Conservation (phyloP, 1,284 basidiomycete genomes). For the Mycena citricolor region DNA sequence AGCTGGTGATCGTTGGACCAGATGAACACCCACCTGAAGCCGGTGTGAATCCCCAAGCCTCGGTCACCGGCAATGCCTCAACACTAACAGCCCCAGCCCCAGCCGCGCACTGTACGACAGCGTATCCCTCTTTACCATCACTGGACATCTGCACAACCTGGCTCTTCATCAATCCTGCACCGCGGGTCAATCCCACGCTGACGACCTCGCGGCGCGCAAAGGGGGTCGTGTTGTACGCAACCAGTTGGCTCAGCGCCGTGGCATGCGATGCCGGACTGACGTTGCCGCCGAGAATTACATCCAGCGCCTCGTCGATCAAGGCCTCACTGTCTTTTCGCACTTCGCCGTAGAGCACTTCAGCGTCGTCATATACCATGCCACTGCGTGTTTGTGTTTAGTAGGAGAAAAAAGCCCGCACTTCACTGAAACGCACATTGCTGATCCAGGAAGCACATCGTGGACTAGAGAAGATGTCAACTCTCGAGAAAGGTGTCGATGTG, state of each 20-base stretch:
- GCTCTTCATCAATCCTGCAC: constrained; percentile 41
- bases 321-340: constrained; percentile 66
- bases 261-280: constrained; percentile 37
- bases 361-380: constrained; percentile 94
- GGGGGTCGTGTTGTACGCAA: constrained; percentile 79
- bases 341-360: constrained; percentile 82
- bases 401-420: not conserved
- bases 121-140: constrained; percentile 65
- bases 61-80: constrained; percentile 34
- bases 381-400: constrained; percentile 34
- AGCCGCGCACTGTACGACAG: constrained; percentile 57
- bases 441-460: constrained; percentile 91
- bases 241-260: constrained; percentile 45
- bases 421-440: constrained; percentile 68
- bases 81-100: constrained; percentile 46
- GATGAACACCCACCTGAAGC: constrained; percentile 54
- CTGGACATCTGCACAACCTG: constrained; percentile 63
- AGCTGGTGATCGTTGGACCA: not conserved
- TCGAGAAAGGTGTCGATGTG: not conserved
- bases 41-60: constrained; percentile 41
- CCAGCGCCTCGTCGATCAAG: constrained; percentile 78
- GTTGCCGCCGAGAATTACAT: constrained; percentile 67
- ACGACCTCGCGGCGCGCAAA: constrained; percentile 78
- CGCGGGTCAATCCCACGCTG: constrained; percentile 55
- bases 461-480: constrained; percentile 46